A percentile compares a stretch with the other conserved stretches of the same genome.
phyloP scores from a whole-genome alignment of 352 stramenopile species.

The Phytophthora citricola region DNA sequence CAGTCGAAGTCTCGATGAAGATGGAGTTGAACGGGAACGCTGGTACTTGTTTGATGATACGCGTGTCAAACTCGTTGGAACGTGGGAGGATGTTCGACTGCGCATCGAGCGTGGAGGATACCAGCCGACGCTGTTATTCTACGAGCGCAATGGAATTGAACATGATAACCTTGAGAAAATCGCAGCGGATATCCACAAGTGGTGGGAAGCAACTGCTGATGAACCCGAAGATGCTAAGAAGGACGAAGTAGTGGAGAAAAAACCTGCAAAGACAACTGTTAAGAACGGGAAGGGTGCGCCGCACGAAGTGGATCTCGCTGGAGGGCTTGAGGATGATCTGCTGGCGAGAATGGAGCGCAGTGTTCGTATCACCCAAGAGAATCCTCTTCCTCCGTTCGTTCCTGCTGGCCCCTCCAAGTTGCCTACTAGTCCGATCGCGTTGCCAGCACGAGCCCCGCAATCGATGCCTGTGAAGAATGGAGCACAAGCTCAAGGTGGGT shows the following conservation, averaged over 20 bases:
- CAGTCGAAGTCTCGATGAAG: constrained; percentile 61
- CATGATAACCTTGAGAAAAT: constrained; percentile 69
- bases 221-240: constrained; percentile 19
- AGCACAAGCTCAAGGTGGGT: constrained; percentile 26
- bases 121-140: constrained; percentile 85
- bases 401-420: constrained; percentile 11
- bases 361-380: constrained; percentile 35
- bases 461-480: constrained; percentile 30
- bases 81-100: constrained; percentile 73
- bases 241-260: constrained; percentile 17
- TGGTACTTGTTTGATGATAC: constrained; percentile 91
- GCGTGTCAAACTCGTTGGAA: constrained; percentile 76
- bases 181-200: constrained; percentile 74
- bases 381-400: constrained; percentile 24
- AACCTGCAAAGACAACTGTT: constrained; percentile 16
- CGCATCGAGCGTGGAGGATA: constrained; percentile 83
- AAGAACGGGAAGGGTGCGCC: constrained; percentile 33
- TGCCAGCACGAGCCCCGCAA: constrained; percentile 33
- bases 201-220: constrained; percentile 68
- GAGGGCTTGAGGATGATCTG: constrained; percentile 36
- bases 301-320: constrained; percentile 37
- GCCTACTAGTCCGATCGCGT: constrained; percentile 61
- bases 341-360: constrained; percentile 45
- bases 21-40: constrained; percentile 56
- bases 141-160: constrained; percentile 76